Conservation (phyloP, 441 rosid species). For the Pelargonium australe region DNA sequence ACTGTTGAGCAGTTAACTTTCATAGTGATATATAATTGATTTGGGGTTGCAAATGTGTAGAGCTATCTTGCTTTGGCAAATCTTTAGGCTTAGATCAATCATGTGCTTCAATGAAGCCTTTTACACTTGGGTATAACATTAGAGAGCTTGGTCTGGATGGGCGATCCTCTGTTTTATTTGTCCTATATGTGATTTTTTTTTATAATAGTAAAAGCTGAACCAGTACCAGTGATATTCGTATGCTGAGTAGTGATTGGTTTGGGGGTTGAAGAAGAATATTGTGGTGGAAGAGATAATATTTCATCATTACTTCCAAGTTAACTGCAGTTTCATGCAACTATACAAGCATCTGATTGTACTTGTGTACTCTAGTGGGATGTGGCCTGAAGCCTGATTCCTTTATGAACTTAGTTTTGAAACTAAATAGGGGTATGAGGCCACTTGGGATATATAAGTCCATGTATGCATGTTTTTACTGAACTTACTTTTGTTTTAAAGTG, state of each 20-base stretch:
- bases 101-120: neutral
- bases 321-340: neutral
- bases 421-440: neutral
- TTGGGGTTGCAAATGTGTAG: neutral
- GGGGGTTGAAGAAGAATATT: neutral
- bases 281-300: neutral
- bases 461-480: neutral
- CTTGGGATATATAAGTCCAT: neutral
- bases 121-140: neutral
- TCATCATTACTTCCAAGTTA: neutral
- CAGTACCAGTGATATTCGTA: neutral
- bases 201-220: neutral
- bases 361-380: neutral
- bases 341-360: neutral
- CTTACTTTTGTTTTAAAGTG: neutral
- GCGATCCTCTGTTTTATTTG: neutral
- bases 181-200: conserved; percentile 3
- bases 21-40: conserved; percentile 5
- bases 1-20: neutral
- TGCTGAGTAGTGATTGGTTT: neutral
- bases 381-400: neutral
- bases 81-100: neutral
- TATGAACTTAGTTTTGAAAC: too few relatives aligned
- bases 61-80: neutral
- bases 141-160: neutral